Conservation (phyloP, 371 early-diverging fungal genomes). For the Mortierella sp. region DNA sequence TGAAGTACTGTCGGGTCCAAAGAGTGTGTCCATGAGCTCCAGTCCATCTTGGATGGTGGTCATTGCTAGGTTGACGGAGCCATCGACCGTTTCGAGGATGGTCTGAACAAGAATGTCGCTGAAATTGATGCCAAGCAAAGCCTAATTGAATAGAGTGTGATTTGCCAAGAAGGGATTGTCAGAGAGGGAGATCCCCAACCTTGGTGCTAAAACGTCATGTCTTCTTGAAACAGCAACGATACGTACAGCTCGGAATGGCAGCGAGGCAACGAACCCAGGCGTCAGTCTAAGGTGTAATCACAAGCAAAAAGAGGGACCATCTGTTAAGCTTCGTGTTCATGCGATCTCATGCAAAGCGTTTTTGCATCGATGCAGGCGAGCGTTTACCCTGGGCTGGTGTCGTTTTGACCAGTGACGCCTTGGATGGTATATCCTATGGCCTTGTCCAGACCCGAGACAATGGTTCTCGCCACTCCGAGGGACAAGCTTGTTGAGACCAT, state of each 20-base stretch:
- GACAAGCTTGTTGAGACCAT: conserved; percentile 49
- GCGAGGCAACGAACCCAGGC: conserved; percentile 35
- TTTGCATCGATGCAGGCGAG: too few relatives aligned
- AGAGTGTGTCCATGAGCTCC: conserved; percentile 48
- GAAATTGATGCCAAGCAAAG: conserved; percentile 48
- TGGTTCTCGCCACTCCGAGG: conserved; percentile 30
- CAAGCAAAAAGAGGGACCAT: not conserved
- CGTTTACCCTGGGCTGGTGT: conserved; percentile 25
- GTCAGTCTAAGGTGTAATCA: conserved; percentile 17
- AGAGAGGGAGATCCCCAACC: too few relatives aligned
- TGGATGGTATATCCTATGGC: conserved; percentile 26
- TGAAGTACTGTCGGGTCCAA: conserved; percentile 46
- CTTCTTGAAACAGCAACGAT: not conserved
- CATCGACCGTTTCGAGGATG: conserved; percentile 49
- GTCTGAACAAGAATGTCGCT: conserved; percentile 48
- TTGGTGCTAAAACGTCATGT: too few relatives aligned
- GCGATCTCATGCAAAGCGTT: too few relatives aligned
- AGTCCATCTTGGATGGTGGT: conserved; percentile 44
- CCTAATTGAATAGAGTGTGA: too few relatives aligned
- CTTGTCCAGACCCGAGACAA: conserved; percentile 44
- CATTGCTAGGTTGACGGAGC: conserved; percentile 45
- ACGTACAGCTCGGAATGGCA: conserved; percentile 48
- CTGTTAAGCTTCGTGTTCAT: not conserved
- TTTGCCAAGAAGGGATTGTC: too few relatives aligned
- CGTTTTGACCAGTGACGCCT: conserved; percentile 25